phyloP scores from a whole-genome alignment of 352 stramenopile genomes.

The Globisporangium cystogenes region DNA sequence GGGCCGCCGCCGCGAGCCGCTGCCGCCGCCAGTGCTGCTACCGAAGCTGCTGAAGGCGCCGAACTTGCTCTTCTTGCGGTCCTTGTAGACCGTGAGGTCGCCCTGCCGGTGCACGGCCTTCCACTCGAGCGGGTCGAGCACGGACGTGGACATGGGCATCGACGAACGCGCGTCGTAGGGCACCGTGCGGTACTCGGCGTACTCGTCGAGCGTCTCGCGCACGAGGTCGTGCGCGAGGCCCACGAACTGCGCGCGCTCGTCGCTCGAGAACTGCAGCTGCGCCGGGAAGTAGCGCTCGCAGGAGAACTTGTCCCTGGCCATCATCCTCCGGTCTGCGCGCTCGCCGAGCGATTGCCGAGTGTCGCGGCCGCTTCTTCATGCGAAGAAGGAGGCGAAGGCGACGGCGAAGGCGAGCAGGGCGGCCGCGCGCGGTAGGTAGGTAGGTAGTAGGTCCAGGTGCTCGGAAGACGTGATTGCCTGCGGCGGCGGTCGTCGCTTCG shows the following conservation, averaged over 20 bases:
- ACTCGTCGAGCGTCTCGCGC: slow-evolving; percentile 23
- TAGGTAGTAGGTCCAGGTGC: too few species aligned
- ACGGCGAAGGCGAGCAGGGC: too few species aligned
- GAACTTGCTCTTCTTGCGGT: slow-evolving; percentile 12
- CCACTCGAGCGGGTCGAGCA: slow-evolving; percentile 29
- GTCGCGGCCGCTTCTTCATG: too few species aligned
- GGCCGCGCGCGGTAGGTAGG: too few species aligned
- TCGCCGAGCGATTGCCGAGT: too few species aligned
- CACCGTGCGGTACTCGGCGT: slow-evolving; percentile 26
- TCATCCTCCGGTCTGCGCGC: too few species aligned
- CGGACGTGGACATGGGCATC: slow-evolving; percentile 9
- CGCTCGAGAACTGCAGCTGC: slow-evolving; percentile 17
- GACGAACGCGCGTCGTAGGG: slow-evolving; percentile 17
- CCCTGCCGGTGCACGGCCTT: slow-evolving; percentile 25
- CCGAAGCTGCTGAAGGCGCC: background rate
- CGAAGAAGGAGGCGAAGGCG: too few species aligned
- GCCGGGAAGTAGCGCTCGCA: slow-evolving; percentile 9
- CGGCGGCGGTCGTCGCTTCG: too few species aligned
- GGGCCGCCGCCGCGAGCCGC: background rate
- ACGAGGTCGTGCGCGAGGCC: slow-evolving; percentile 21
- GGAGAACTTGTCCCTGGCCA: background rate
- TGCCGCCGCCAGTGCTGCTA: slow-evolving; percentile 6
- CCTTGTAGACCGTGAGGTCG: slow-evolving; percentile 37
- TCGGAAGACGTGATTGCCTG: too few species aligned
- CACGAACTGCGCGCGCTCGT: slow-evolving; percentile 21